Evolutionary conservation across 345 rosid species (phyloP), one percentile per base, ranked within the genome.

Genomic region (Salix suchowensis): DNA sequence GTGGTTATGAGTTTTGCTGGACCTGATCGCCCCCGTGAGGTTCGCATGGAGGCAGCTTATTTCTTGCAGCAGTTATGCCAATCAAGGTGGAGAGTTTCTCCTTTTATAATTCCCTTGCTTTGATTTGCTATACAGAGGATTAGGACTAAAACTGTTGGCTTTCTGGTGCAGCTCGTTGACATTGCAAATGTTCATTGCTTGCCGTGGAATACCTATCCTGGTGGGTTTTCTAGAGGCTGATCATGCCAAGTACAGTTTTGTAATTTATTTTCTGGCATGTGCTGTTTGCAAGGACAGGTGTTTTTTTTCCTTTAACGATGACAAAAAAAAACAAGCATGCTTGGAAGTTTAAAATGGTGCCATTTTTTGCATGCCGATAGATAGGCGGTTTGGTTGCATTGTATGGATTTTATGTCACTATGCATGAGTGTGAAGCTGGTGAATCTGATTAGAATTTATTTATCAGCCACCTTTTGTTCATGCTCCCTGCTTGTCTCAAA

Each of bases 141-240:
- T 64, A 60, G 70, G 76, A 76, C 60, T 85, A 80, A 88, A 23
- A 65, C 24, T 75, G 52, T 69, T 72, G 64, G 61, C 76, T 62
- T 78, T 73, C 82, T 87, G 76, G 50, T 81, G 76, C 93, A 96
- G 99, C 87, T 84, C 92, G 36, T 88, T 94, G 82, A 93, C 99
- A 24, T 77, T 96, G 87, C 99, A 96, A 88, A 96, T 94, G 99
- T 92, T 96, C 85, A 86, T 96, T 87, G 92, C 98, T 81, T 93
- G 97, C 84, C 87, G 92, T 61, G 99, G 99, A 78, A 93, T 96
- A 77, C 99, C 97, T 55, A 88, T 94, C 83, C 83, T 96, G 84
- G 98, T 92, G 81, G 94, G 97, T 61, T 96, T 96, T 85, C 86
- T 96, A 68, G 98, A 93, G 88, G 90, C 98, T 62, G 99, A 96